Evolutionary conservation across 2,329 filamentous ascomycete genomes (phyloP).

Genomic region (Bipolaris bicolor): DNA sequence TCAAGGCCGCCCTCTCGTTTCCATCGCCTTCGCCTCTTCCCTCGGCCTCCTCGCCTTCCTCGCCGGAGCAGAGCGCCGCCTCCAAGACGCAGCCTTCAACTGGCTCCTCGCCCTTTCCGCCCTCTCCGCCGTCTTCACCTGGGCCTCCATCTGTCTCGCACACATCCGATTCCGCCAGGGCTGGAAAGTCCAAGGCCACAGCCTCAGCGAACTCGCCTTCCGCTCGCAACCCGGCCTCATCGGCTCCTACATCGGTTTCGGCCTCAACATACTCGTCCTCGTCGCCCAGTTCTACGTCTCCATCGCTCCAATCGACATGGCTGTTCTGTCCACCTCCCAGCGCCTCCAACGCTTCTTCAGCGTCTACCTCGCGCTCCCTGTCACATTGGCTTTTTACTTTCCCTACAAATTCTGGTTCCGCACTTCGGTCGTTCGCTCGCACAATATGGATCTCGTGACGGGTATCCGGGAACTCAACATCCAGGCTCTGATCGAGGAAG

Average conservation of each 20-base stretch:
- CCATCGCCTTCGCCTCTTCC: slow-evolving; percentile 59
- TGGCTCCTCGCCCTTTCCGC: slow-evolving; percentile 75
- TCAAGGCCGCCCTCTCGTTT: slow-evolving; percentile 64
- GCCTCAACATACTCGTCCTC: slow-evolving; percentile 77
- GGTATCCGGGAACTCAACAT: slow-evolving; percentile 86
- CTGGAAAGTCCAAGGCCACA: slow-evolving; percentile 66
- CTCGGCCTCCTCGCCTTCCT: slow-evolving; percentile 67
- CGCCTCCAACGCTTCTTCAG: slow-evolving; percentile 74
- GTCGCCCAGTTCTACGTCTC: slow-evolving; percentile 88
- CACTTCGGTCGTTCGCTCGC: slow-evolving; percentile 69
- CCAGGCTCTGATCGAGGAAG: slow-evolving; percentile 76
- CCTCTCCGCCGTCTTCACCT: slow-evolving; percentile 76
- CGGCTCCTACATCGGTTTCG: slow-evolving; percentile 81
- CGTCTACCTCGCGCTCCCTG: slow-evolving; percentile 72
- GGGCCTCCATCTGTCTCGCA: slow-evolving; percentile 70
- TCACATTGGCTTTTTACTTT: slow-evolving; percentile 71
- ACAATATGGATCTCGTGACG: slow-evolving; percentile 86
- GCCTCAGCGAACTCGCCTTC: slow-evolving; percentile 80
- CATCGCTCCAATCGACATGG: slow-evolving; percentile 72
- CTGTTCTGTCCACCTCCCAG: slow-evolving; percentile 50
- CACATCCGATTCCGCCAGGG: slow-evolving; percentile 67
- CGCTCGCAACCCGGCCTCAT: slow-evolving; percentile 75
- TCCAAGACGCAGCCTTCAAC: slow-evolving; percentile 58
- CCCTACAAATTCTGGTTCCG: slow-evolving; percentile 76
- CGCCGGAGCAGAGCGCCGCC: slow-evolving; percentile 50